phyloP scores from a whole-genome alignment of 1,284 basidiomycete species.

The Ceratorhiza oryzae-sativae region DNA sequence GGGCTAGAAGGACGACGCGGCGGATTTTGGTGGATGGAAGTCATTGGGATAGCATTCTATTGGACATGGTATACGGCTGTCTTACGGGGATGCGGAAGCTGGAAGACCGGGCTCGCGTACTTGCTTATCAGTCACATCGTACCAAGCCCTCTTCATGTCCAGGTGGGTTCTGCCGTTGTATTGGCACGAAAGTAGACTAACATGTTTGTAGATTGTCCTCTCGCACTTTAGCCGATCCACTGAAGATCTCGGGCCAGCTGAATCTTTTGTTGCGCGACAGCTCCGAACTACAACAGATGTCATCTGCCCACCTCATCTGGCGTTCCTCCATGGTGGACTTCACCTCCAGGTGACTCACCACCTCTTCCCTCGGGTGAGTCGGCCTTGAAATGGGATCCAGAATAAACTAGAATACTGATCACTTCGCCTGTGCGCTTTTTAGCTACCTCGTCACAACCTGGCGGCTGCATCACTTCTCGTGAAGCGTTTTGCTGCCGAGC shows the following conservation, averaged over 20 bases:
- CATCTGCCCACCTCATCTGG: conserved; percentile 62
- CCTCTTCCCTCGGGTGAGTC: conserved; percentile 78
- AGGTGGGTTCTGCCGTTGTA: conserved; percentile 52
- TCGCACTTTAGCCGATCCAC: conserved; percentile 98
- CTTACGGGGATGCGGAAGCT: conserved; percentile 68
- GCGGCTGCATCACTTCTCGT: conserved; percentile 81
- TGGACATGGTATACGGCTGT: conserved; percentile 79
- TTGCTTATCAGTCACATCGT: conserved; percentile 80
- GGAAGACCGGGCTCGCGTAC: conserved; percentile 70
- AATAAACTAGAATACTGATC: no score
- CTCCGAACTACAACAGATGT: conserved; percentile 97
- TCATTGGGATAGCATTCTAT: conserved; percentile 72
- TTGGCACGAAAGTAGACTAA: background rate
- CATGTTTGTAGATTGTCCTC: conserved; percentile 81
- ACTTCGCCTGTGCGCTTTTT: background rate
- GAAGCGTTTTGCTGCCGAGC: conserved; percentile 84
- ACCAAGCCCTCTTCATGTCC: conserved; percentile 85
- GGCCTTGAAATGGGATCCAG: no score
- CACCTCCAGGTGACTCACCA: conserved; percentile 98
- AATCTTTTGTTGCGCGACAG: conserved; percentile 93
- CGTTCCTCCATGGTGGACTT: conserved; percentile 64
- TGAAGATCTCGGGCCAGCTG: conserved; percentile 85
- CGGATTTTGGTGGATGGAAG: conserved; percentile 78
- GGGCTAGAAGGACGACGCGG: conserved; percentile 66
- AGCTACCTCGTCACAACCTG: conserved; percentile 90